Percentiles rank a stretch among this genome's conserved stretches.
phyloP scores from a whole-genome alignment of 2,329 filamentous ascomycete genomes.

The Plectosphaerella plurivora region DNA sequence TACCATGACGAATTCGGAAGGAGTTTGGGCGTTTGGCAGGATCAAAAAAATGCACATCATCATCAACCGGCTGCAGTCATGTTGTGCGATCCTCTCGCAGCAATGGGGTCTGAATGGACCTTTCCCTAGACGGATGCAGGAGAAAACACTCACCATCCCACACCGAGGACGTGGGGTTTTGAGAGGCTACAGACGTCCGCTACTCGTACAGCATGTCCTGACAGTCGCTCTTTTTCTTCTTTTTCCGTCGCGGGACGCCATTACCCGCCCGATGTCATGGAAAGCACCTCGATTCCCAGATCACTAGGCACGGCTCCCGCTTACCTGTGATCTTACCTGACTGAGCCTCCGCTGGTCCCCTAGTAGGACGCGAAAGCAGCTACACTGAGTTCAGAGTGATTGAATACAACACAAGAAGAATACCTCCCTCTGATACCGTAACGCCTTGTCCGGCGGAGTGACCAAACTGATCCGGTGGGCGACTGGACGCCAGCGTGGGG shows the following conservation, averaged over 20 bases:
- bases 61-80: neutral
- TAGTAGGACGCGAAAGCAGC: neutral
- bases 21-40: slow-evolving; percentile 4
- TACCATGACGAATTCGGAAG: slow-evolving; percentile 14
- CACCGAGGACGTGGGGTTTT: neutral
- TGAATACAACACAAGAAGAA: neutral
- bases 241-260: too few species aligned
- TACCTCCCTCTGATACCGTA: neutral
- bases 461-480: too few species aligned
- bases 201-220: neutral
- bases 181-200: neutral
- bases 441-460: neutral
- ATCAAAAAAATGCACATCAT: slow-evolving; percentile 8
- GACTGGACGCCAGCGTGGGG: too few species aligned
- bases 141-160: neutral
- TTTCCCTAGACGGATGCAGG: neutral
- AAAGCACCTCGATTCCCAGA: neutral
- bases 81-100: neutral
- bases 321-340: slow-evolving; percentile 8
- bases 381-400: neutral
- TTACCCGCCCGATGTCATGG: too few species aligned
- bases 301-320: neutral
- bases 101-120: neutral
- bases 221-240: too few species aligned
- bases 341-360: neutral